Conservation (phyloP, 441 rosid species). For the Euphorbia schlechtendalii region DNA sequence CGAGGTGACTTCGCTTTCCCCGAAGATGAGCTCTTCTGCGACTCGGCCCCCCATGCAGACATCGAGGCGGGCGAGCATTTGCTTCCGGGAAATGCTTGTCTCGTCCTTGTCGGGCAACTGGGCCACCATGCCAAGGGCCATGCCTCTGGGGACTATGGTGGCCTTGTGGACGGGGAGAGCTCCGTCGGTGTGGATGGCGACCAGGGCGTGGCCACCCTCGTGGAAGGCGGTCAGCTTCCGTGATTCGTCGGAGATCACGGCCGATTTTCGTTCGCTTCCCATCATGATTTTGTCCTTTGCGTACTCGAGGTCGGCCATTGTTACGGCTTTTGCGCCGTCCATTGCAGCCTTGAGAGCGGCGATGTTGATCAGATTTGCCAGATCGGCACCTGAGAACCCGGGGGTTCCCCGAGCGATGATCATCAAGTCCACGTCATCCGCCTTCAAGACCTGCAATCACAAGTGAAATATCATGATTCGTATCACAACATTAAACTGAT, state of each 20-base stretch:
- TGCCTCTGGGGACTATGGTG: slow-evolving; percentile 88
- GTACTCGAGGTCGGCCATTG: slow-evolving; percentile 80
- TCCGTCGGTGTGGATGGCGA: slow-evolving; percentile 82
- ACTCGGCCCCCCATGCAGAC: slow-evolving; percentile 93
- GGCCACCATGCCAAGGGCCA: slow-evolving; percentile 91
- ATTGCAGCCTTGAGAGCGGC: slow-evolving; percentile 98
- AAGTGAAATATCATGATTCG: neutral
- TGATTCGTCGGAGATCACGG: slow-evolving; percentile 78
- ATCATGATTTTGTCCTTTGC: slow-evolving; percentile 92
- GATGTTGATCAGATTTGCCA: slow-evolving; percentile 80
- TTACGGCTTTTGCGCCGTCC: slow-evolving; percentile 88
- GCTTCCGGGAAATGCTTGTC: slow-evolving; percentile 60
- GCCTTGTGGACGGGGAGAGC: slow-evolving; percentile 96
- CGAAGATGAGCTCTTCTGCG: slow-evolving; percentile 90
- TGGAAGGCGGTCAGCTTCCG: slow-evolving; percentile 78
- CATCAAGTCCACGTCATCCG: slow-evolving; percentile 85
- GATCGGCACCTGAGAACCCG: slow-evolving; percentile 94
- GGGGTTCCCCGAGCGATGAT: slow-evolving; percentile 94
- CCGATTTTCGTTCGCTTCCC: slow-evolving; percentile 96
- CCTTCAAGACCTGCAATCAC: slow-evolving; percentile 59
- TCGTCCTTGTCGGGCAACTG: slow-evolving; percentile 80
- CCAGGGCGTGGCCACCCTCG: slow-evolving; percentile 97
- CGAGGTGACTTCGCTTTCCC: slow-evolving; percentile 83
- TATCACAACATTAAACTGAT: neutral
- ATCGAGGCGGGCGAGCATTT: slow-evolving; percentile 95